A percentile compares a stretch with the other conserved stretches of the same genome.
These are phyloP conservation scores for Leccinellum rugosiceps DNA, from an alignment of 768 basidiomycete species.

Conservation along the genomic window DNA sequence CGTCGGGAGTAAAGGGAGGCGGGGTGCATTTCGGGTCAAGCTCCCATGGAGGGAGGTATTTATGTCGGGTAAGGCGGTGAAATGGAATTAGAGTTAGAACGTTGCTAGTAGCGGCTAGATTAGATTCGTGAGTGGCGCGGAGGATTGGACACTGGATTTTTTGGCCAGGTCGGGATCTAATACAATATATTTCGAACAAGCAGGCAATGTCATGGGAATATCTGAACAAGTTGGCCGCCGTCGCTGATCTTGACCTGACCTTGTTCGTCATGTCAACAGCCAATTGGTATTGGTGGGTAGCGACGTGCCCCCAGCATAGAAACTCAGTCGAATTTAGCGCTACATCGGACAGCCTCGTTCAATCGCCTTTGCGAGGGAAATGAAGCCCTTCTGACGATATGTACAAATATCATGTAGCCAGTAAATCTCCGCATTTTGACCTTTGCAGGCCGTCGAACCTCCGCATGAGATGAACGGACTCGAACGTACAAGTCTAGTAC, in stretches of 20 bases:
- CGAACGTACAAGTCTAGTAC: slow-evolving; percentile 13
- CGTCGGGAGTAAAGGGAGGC: slow-evolving; percentile 20
- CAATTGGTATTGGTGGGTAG: neutral
- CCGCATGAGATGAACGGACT: slow-evolving; percentile 32
- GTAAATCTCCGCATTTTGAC: slow-evolving; percentile 28
- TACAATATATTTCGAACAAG: slow-evolving; percentile 6
- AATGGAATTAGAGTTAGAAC: slow-evolving; percentile 31
- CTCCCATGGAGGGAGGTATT: slow-evolving; percentile 27
- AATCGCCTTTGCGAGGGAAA: slow-evolving; percentile 12
- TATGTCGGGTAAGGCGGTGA: slow-evolving; percentile 28
- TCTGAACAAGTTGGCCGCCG: neutral
- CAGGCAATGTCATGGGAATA: neutral
- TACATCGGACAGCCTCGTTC: slow-evolving; percentile 4
- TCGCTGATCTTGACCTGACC: neutral
- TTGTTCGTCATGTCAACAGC: slow-evolving; percentile 22
- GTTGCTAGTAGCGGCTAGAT: slow-evolving; percentile 21
- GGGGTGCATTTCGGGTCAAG: slow-evolving; percentile 27
- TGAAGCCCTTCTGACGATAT: slow-evolving; percentile 16
- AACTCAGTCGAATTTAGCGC: slow-evolving; percentile 14
- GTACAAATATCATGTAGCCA: slow-evolving; percentile 15
- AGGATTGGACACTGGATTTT: slow-evolving; percentile 10
- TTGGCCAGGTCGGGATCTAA: neutral
- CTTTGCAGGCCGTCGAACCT: slow-evolving; percentile 28
- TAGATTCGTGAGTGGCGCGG: slow-evolving; percentile 29
- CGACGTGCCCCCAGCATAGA: slow-evolving; percentile 3